Percentiles rank a stretch among this genome's conserved stretches.
Evolutionary conservation across 148 eudicot genomes (phyloP).

Genomic region (Vaccinium myrtillus): DNA sequence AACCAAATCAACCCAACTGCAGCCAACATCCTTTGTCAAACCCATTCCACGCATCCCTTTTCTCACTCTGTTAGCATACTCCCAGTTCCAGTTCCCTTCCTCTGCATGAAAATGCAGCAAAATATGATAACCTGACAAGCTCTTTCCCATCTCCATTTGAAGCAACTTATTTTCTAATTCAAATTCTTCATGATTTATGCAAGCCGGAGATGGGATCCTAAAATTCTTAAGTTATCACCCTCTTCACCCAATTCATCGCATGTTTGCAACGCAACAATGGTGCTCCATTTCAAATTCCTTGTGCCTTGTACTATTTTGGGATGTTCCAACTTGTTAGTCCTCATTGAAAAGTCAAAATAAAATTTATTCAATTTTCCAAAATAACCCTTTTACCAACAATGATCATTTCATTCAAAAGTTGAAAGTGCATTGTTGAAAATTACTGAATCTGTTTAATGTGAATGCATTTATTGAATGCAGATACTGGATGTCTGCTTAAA

Average conservation of each 20-base stretch:
- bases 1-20: slow-evolving; percentile 76
- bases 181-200: slow-evolving; percentile 61
- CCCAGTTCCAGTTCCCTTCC: slow-evolving; percentile 64
- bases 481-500: no score
- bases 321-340: no score
- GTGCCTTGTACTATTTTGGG: no score
- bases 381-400: no score
- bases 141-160: slow-evolving; percentile 42
- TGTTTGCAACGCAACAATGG: slow-evolving; percentile 77
- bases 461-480: no score
- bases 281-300: slow-evolving; percentile 39
- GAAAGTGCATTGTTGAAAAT: no score
- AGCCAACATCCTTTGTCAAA: slow-evolving; percentile 62
- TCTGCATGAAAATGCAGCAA: slow-evolving; percentile 68
- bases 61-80: slow-evolving; percentile 57
- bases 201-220: slow-evolving; percentile 83
- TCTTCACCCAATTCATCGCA: slow-evolving; percentile 66
- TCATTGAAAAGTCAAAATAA: no score
- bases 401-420: no score
- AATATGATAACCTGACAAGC: slow-evolving; percentile 60
- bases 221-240: slow-evolving; percentile 53
- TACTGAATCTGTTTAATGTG: no score
- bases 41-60: slow-evolving; percentile 63
- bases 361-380: no score
- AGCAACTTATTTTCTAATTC: slow-evolving; percentile 63